Conservation (phyloP, 352 stramenopile genomes). For the Phytophthora niederhauseri region DNA sequence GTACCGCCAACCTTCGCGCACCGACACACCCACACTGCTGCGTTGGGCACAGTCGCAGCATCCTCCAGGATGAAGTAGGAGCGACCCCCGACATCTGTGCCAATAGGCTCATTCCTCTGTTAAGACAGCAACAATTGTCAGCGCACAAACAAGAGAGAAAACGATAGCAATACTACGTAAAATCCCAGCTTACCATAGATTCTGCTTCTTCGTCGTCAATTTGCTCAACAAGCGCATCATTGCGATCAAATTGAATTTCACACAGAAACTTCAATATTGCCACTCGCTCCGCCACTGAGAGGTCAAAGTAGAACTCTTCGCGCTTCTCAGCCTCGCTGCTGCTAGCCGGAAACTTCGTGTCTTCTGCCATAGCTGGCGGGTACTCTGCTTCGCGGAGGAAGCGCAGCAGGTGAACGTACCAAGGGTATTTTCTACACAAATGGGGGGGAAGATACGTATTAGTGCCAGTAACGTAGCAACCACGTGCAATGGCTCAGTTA, state of each 20-base stretch:
- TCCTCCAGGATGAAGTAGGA: constrained; percentile 74
- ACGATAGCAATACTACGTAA: neutral
- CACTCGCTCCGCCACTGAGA: constrained; percentile 48
- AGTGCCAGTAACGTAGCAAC: neutral
- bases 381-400: constrained; percentile 52
- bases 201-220: constrained; percentile 62
- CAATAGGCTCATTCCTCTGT: constrained; percentile 58
- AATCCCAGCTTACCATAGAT: constrained; percentile 35
- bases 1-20: constrained; percentile 41
- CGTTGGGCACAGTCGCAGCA: constrained; percentile 53
- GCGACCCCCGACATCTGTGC: constrained; percentile 47
- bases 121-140: constrained; percentile 12
- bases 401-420: constrained; percentile 49
- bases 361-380: constrained; percentile 23
- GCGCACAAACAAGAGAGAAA: neutral
- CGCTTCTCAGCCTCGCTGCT: constrained; percentile 29
- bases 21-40: constrained; percentile 65
- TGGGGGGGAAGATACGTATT: neutral
- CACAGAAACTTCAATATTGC: constrained; percentile 65
- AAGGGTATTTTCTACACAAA: constrained; percentile 45
- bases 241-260: constrained; percentile 71
- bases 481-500: constrained; percentile 1
- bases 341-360: constrained; percentile 17
- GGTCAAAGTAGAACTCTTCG: constrained; percentile 53
- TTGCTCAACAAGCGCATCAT: constrained; percentile 57